Evolutionary conservation across 306 rosid genomes (phyloP).

Genomic region (Boehmeria nivea): DNA sequence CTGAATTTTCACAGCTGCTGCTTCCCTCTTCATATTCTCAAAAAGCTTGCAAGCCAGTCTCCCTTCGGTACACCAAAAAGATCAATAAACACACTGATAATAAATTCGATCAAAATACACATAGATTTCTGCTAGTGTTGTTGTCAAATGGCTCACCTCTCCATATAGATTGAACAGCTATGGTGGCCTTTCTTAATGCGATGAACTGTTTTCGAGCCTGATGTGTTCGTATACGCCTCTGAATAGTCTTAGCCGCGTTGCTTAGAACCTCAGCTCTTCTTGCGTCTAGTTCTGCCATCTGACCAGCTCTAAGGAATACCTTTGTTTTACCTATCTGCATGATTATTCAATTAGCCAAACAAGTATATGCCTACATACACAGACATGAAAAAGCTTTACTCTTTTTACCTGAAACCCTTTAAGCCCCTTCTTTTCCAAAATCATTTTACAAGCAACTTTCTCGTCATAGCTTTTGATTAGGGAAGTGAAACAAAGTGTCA

Average conservation of each 20-base stretch:
- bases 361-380: slow-evolving; percentile 6
- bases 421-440: slow-evolving; percentile 80
- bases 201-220: slow-evolving; percentile 71
- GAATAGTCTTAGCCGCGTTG: slow-evolving; percentile 80
- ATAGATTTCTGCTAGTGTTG: slow-evolving; percentile 1
- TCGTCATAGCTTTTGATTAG: slow-evolving; percentile 62
- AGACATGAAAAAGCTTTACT: slow-evolving; percentile 17
- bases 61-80: slow-evolving; percentile 60
- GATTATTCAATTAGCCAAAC: slow-evolving; percentile 25
- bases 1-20: slow-evolving; percentile 79
- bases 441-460: slow-evolving; percentile 62
- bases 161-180: slow-evolving; percentile 62
- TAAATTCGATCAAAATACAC: not conserved
- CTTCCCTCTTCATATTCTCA: slow-evolving; percentile 56
- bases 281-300: slow-evolving; percentile 98
- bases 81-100: too few species aligned
- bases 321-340: slow-evolving; percentile 93
- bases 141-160: slow-evolving; percentile 62
- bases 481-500: slow-evolving; percentile 18
- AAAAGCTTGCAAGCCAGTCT: slow-evolving; percentile 77
- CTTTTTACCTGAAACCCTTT: slow-evolving; percentile 87
- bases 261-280: slow-evolving; percentile 77
- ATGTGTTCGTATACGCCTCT: slow-evolving; percentile 74
- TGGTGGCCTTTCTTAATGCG: slow-evolving; percentile 61
- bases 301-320: slow-evolving; percentile 95